These are phyloP conservation scores for Sporothrix curviconia DNA, from an alignment of 2,329 filamentous ascomycete species.

Conservation along the genomic window DNA sequence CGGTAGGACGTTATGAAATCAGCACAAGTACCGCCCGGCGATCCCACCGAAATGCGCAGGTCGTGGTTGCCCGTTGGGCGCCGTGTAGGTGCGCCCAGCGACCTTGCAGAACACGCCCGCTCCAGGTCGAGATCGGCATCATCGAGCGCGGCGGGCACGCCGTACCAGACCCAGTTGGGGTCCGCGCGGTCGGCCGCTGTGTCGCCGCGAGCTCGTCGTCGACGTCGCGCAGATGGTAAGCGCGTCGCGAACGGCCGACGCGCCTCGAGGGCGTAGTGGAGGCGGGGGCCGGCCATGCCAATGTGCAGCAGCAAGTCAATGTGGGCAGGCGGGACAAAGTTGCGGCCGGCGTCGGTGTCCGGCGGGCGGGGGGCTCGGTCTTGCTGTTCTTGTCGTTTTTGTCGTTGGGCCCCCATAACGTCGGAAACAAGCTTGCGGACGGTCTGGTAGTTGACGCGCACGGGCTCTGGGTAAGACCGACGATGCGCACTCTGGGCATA, in stretches of 20 bases:
- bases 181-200: conserved; percentile 32
- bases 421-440: conserved; percentile 59
- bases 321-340: conserved; percentile 6
- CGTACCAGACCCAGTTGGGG: conserved; percentile 48
- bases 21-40: conserved; percentile 66
- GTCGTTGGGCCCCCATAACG: conserved; percentile 44
- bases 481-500: conserved; percentile 51
- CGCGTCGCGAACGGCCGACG: conserved; percentile 62
- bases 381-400: conserved; percentile 22
- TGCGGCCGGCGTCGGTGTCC: no score
- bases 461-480: conserved; percentile 58
- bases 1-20: conserved; percentile 79
- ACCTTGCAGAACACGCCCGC: conserved; percentile 48
- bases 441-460: conserved; percentile 64
- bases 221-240: conserved; percentile 66
- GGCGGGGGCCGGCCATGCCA: conserved; percentile 63
- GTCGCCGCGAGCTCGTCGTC: conserved; percentile 54
- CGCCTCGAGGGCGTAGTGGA: conserved; percentile 66
- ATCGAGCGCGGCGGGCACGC: conserved; percentile 47
- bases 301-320: conserved; percentile 70
- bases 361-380: no score
- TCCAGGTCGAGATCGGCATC: conserved; percentile 47
- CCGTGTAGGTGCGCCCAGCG: conserved; percentile 41
- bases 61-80: conserved; percentile 31
- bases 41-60: conserved; percentile 59